These are phyloP conservation scores for Euryodendron excelsum DNA, from an alignment of 148 eudicot species.

Conservation along the genomic window DNA sequence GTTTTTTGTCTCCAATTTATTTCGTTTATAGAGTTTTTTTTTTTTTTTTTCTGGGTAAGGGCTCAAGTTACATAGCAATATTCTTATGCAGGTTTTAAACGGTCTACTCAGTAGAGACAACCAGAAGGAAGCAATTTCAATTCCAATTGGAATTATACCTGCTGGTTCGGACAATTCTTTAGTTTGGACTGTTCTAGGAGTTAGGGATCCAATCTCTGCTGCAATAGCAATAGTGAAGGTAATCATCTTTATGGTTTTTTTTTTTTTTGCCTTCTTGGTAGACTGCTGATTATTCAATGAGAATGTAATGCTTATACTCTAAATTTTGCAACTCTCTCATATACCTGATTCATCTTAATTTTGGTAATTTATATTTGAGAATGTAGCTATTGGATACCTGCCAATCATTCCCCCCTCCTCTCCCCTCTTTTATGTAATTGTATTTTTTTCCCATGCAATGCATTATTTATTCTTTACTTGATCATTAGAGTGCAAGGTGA, in stretches of 20 bases:
- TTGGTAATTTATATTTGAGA: too few relatives aligned
- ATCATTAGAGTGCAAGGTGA: neutral
- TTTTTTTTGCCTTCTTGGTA: neutral
- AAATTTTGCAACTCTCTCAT: neutral
- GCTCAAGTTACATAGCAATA: neutral
- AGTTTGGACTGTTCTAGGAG: slow-evolving; percentile 98
- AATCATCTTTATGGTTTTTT: too few relatives aligned
- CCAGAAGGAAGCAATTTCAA: slow-evolving; percentile 90
- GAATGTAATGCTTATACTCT: too few relatives aligned
- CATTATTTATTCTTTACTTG: too few relatives aligned
- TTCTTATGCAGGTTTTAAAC: slow-evolving; percentile 72
- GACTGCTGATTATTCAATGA: neutral
- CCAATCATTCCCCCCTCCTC: too few relatives aligned
- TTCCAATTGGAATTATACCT: slow-evolving; percentile 95
- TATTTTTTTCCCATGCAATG: neutral
- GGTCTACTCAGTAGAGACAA: slow-evolving; percentile 80
- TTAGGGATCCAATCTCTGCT: slow-evolving; percentile 94
- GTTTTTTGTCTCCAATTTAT: too few relatives aligned
- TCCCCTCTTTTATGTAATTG: too few relatives aligned
- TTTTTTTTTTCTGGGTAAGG: neutral
- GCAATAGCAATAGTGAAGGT: slow-evolving; percentile 96
- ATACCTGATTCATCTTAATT: neutral
- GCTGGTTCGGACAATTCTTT: slow-evolving; percentile 99
- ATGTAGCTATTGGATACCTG: neutral
- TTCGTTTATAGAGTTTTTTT: neutral